Evolutionary conservation across 208 protist genomes (phyloP).

Genomic region (Phytomonas sp.): DNA sequence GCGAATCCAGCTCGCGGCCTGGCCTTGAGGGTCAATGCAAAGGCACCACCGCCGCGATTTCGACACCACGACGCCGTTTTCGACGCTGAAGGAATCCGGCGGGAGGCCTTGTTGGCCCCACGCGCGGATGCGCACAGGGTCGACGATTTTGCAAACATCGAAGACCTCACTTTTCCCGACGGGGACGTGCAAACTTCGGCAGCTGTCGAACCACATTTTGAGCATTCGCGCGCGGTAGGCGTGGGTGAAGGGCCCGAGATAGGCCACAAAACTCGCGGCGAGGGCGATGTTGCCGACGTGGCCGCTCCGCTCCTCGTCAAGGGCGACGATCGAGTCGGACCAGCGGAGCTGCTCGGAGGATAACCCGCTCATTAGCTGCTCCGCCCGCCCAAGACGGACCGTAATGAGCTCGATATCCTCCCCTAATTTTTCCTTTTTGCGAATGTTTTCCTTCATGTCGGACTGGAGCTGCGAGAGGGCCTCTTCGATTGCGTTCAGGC

Average conservation of each 20-base stretch:
- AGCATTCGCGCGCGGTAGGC: slow-evolving; percentile 79
- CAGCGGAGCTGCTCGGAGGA: slow-evolving; percentile 84
- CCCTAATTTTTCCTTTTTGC: slow-evolving; percentile 88
- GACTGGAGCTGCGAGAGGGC: slow-evolving; percentile 68
- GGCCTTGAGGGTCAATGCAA: slow-evolving; percentile 92
- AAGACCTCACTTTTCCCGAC: slow-evolving; percentile 54
- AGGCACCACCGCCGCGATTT: slow-evolving; percentile 91
- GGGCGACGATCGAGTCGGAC: slow-evolving; percentile 46
- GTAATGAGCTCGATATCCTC: slow-evolving; percentile 89
- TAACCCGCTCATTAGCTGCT: slow-evolving; percentile 86
- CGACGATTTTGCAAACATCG: slow-evolving; percentile 81
- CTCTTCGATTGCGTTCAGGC: slow-evolving; percentile 76
- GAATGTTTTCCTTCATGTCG: slow-evolving; percentile 83
- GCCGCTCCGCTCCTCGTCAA: slow-evolving; percentile 44
- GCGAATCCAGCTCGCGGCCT: slow-evolving; percentile 95
- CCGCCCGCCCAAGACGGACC: slow-evolving; percentile 80
- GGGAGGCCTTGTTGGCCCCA: slow-evolving; percentile 95
- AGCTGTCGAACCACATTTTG: slow-evolving; percentile 54
- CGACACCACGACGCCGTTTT: slow-evolving; percentile 88
- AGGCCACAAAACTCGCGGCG: slow-evolving; percentile 87
- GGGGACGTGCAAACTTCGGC: slow-evolving; percentile 52
- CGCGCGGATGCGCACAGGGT: slow-evolving; percentile 86
- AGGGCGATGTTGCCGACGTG: slow-evolving; percentile 77
- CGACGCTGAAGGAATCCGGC: slow-evolving; percentile 85
- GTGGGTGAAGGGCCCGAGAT: slow-evolving; percentile 88